phyloP scores from a whole-genome alignment of 2,329 filamentous ascomycete species.

The Dichotomopilus funicola region DNA sequence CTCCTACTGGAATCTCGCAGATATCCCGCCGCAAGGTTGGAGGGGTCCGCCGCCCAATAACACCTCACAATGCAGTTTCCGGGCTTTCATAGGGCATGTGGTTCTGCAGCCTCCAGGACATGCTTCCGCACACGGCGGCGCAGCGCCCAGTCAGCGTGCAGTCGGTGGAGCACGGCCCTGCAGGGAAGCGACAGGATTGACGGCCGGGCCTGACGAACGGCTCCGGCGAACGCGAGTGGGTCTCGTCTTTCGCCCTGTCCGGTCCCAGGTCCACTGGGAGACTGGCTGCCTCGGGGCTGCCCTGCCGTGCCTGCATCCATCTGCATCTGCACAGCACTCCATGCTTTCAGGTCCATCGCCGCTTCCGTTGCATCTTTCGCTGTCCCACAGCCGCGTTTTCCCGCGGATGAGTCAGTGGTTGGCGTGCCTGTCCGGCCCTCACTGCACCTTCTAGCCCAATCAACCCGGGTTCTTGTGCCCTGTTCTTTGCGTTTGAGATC shows the following conservation, averaged over 20 bases:
- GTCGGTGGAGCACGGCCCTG: slow-evolving; percentile 1
- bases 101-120: slow-evolving; percentile 35
- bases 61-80: slow-evolving; percentile 27
- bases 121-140: slow-evolving; percentile 39
- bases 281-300: background rate
- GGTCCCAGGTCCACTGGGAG: too few species aligned
- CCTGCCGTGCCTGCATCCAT: background rate
- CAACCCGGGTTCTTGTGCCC: slow-evolving; percentile 19
- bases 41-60: slow-evolving; percentile 31
- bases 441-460: slow-evolving; percentile 25
- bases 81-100: slow-evolving; percentile 35
- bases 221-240: slow-evolving; percentile 3
- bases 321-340: slow-evolving; percentile 12
- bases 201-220: slow-evolving; percentile 3
- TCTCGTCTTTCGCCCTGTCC: slow-evolving; percentile 7
- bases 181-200: slow-evolving; percentile 11
- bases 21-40: slow-evolving; percentile 10
- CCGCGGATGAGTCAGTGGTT: slow-evolving; percentile 22
- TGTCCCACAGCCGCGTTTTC: slow-evolving; percentile 2
- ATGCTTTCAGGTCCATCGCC: background rate
- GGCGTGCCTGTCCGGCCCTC: slow-evolving; percentile 17
- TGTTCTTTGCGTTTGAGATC: slow-evolving; percentile 12
- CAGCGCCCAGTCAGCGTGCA: slow-evolving; percentile 28
- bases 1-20: slow-evolving; percentile 9
- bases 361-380: slow-evolving; percentile 1